Evolutionary conservation across 495 filamentous ascomycete genomes (phyloP).

Genomic region (Penicillium canariense): DNA sequence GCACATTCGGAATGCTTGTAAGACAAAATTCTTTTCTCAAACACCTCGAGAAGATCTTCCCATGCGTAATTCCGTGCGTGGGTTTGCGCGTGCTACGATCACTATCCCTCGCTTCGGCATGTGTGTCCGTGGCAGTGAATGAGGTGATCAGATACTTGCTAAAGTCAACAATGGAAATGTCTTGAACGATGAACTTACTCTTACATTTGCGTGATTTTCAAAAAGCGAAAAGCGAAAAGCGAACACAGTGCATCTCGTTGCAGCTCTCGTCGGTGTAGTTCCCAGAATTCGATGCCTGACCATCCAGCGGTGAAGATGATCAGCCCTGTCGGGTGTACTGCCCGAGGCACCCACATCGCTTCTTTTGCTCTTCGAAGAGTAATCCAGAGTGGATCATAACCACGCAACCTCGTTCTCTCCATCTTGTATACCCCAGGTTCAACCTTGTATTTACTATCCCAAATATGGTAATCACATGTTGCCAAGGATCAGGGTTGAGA

Average conservation of each 20-base stretch:
- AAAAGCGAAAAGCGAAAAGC: not conserved
- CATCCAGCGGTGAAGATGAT: slow-evolving; percentile 6
- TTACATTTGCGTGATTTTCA: not conserved
- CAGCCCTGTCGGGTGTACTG: too few species aligned
- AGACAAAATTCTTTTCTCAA: not conserved
- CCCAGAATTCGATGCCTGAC: not conserved
- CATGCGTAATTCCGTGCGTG: not conserved
- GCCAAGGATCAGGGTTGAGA: too few species aligned
- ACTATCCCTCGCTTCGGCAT: slow-evolving; percentile 9
- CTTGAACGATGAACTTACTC: not conserved
- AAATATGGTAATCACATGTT: too few species aligned
- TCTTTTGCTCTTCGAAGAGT: too few species aligned
- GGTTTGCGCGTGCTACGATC: not conserved
- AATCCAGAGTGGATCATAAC: too few species aligned
- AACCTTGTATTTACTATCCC: too few species aligned
- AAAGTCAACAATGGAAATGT: not conserved
- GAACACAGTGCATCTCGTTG: not conserved
- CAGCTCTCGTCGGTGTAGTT: slow-evolving; percentile 3
- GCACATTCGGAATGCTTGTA: not conserved
- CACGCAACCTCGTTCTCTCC: too few species aligned
- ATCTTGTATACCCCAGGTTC: too few species aligned
- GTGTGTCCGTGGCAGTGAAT: not conserved
- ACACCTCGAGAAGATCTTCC: not conserved
- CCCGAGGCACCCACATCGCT: too few species aligned
- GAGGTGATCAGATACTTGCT: not conserved